Percentiles rank a stretch among this genome's conserved stretches.
These are phyloP conservation scores for Puccinia coronata DNA, from an alignment of 1,284 basidiomycete genomes.

Conservation along the genomic window DNA sequence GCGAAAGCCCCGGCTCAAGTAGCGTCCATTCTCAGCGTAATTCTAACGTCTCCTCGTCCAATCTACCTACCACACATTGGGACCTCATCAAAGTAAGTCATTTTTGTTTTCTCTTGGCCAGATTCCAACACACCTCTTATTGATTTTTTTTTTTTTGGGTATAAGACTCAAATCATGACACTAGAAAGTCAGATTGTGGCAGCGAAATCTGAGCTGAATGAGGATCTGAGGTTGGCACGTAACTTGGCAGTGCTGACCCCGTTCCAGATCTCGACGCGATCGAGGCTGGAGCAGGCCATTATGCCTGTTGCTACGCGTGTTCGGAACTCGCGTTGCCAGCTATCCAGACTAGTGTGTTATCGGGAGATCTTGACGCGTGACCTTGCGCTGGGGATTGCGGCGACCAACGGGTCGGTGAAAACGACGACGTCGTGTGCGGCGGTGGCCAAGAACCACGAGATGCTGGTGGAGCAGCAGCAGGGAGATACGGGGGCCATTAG, in stretches of 20 bases:
- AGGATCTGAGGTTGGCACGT: conserved; percentile 71
- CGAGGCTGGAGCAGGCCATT: conserved; percentile 69
- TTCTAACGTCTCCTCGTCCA: neutral
- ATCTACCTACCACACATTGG: neutral
- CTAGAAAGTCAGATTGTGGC: conserved; percentile 67
- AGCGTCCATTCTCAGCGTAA: neutral
- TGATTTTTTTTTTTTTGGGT: neutral
- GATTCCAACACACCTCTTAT: neutral
- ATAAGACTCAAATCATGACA: conserved; percentile 64
- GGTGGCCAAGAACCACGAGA: too few relatives aligned
- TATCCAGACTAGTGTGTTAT: conserved; percentile 43
- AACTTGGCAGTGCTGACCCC: conserved; percentile 84
- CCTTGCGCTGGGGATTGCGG: neutral
- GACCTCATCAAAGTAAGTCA: conserved; percentile 1
- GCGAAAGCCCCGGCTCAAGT: neutral
- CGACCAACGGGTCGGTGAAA: neutral
- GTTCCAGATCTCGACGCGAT: conserved; percentile 78
- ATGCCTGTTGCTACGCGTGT: conserved; percentile 70
- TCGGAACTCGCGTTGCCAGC: conserved; percentile 56
- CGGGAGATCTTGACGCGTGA: conserved; percentile 42
- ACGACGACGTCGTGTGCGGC: too few relatives aligned
- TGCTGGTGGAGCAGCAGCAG: too few relatives aligned
- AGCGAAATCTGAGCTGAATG: conserved; percentile 69
- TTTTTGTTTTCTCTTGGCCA: too few relatives aligned
- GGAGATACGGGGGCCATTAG: too few relatives aligned